These are phyloP conservation scores for Sclerotinia sclerotiorum DNA, from an alignment of 2,329 filamentous ascomycete genomes.

Conservation along the genomic window DNA sequence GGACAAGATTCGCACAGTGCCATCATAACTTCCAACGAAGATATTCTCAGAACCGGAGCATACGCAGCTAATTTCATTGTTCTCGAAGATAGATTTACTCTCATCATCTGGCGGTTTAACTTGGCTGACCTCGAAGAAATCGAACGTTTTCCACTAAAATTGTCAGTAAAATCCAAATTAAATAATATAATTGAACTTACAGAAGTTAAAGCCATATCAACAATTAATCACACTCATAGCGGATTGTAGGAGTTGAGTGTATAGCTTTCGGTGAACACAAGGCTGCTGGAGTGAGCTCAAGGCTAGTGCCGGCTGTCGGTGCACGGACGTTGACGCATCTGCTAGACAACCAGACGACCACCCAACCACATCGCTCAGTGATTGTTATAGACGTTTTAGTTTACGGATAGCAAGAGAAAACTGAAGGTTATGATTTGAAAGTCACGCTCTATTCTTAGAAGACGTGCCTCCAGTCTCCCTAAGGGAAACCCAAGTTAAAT, in stretches of 20 bases:
- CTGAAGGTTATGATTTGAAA: neutral
- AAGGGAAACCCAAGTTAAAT: neutral
- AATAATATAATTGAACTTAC: constrained; percentile 20
- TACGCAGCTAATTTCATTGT: constrained; percentile 78
- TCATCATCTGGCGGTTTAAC: constrained; percentile 78
- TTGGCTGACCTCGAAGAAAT: constrained; percentile 95
- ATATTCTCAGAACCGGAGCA: constrained; percentile 86
- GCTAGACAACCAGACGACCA: neutral
- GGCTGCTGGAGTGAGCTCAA: constrained; percentile 21
- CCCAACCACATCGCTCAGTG: no score
- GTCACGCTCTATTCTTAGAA: neutral
- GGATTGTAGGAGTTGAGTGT: neutral
- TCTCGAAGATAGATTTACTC: constrained; percentile 74
- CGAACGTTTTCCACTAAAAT: constrained; percentile 91
- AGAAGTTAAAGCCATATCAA: constrained; percentile 36
- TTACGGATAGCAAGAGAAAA: no score
- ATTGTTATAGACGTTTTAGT: no score
- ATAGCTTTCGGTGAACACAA: constrained; percentile 10
- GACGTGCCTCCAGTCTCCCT: neutral
- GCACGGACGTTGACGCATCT: constrained; percentile 4
- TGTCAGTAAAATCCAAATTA: constrained; percentile 15
- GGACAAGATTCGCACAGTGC: constrained; percentile 83
- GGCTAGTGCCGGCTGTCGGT: constrained; percentile 15
- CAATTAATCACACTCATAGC: constrained; percentile 19
- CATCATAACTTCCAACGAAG: constrained; percentile 84